phyloP scores from a whole-genome alignment of 129 eudicot genomes.

The Flaveria bidentis region DNA sequence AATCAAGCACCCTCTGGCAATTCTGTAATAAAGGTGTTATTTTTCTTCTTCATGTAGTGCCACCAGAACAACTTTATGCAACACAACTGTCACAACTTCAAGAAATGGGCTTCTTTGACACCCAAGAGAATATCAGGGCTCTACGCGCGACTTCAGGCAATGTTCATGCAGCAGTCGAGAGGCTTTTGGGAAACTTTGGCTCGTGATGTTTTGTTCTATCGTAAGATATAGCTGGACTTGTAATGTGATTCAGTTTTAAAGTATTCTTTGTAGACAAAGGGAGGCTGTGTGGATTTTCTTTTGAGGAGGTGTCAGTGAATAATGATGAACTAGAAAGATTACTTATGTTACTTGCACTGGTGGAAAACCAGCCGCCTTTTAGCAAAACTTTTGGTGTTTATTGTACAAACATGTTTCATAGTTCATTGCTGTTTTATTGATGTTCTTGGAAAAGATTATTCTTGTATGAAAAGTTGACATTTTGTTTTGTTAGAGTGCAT shows the following conservation, averaged over 20 bases:
- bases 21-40: neutral
- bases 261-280: constrained; percentile 45
- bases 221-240: constrained; percentile 26
- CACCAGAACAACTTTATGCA: constrained; percentile 92
- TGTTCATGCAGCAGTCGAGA: constrained; percentile 95
- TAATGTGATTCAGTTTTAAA: constrained; percentile 32
- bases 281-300: constrained; percentile 29
- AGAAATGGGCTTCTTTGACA: constrained; percentile 95
- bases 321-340: constrained; percentile 33
- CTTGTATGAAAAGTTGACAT: neutral
- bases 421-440: constrained; percentile 26
- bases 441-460: neutral
- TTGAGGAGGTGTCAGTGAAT: constrained; percentile 33
- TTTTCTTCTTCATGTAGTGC: constrained; percentile 43
- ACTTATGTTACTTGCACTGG: constrained; percentile 18
- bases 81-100: constrained; percentile 86
- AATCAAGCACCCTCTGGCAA: neutral
- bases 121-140: constrained; percentile 83
- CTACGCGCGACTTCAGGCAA: constrained; percentile 81
- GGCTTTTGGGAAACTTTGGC: constrained; percentile 81
- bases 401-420: constrained; percentile 38
- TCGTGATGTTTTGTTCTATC: constrained; percentile 40
- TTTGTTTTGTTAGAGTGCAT: neutral
- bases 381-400: constrained; percentile 26
- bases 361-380: constrained; percentile 25